These are phyloP conservation scores for Bacidia gigantensis DNA, from an alignment of 495 filamentous ascomycete species.

Conservation along the genomic window DNA sequence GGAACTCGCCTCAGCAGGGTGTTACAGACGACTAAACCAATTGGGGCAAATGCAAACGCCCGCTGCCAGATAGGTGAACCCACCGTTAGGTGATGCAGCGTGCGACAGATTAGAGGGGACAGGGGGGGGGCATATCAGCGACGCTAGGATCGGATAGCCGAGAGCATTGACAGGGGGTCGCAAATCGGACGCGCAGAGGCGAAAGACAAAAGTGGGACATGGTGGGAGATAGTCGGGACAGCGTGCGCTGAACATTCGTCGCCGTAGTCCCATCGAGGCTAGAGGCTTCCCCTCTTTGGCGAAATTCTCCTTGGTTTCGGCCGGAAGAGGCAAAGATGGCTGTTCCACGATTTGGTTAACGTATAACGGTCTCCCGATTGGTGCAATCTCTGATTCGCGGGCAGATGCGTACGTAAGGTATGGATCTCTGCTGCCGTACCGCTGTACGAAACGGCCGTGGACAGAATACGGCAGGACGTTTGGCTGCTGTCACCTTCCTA, in stretches of 20 bases:
- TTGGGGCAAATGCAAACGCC: neutral
- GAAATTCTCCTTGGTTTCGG: neutral
- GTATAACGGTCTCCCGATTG: neutral
- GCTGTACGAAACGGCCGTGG: neutral
- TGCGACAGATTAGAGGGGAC: too few relatives aligned
- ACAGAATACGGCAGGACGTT: neutral
- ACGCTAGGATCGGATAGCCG: conserved; percentile 4
- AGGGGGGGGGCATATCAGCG: neutral
- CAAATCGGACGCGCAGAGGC: neutral
- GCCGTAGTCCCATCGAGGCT: too few relatives aligned
- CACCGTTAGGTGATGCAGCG: neutral
- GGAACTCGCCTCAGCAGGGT: too few relatives aligned
- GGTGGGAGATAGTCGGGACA: too few relatives aligned
- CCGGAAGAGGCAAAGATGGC: neutral
- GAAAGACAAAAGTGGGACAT: neutral
- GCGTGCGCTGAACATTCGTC: too few relatives aligned
- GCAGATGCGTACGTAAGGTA: neutral
- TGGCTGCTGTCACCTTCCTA: neutral
- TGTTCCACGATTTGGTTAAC: neutral
- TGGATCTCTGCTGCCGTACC: neutral
- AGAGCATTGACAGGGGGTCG: neutral
- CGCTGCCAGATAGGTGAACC: neutral
- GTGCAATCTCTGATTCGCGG: neutral
- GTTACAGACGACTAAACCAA: neutral
- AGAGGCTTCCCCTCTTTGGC: neutral